phyloP scores from a whole-genome alignment of 1,139 yeast species.

The Saccharomyces hybrid region DNA sequence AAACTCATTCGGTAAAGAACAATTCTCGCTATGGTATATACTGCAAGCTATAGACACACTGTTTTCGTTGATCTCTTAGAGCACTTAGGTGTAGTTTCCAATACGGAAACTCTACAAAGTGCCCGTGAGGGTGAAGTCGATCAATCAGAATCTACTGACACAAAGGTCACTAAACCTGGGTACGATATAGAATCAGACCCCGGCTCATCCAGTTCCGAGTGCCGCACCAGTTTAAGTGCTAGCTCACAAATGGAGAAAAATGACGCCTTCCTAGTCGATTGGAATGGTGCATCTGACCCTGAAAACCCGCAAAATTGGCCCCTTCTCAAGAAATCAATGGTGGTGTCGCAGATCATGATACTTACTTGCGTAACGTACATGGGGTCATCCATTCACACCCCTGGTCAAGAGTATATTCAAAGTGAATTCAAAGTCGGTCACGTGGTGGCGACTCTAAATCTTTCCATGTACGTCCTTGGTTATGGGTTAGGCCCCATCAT shows the following conservation, averaged over 20 bases:
- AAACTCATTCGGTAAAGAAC: too few species aligned
- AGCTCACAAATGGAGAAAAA: neutral
- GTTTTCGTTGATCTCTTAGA: conserved; percentile 4
- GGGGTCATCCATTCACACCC: conserved; percentile 57
- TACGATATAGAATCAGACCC: neutral
- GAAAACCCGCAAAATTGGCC: conserved; percentile 57
- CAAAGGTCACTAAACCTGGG: neutral
- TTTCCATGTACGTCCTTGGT: conserved; percentile 38
- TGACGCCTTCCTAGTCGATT: conserved; percentile 16
- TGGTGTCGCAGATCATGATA: conserved; percentile 38
- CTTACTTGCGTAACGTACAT: conserved; percentile 50
- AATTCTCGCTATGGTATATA: neutral
- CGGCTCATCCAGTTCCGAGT: neutral
- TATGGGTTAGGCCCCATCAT: conserved; percentile 52
- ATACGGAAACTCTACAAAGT: neutral
- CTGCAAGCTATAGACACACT: neutral
- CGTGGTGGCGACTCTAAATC: conserved; percentile 17
- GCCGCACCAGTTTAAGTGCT: neutral
- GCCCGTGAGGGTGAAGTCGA: neutral
- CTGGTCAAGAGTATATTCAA: conserved; percentile 35
- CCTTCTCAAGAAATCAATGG: conserved; percentile 33
- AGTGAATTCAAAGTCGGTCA: conserved; percentile 19
- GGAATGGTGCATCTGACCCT: conserved; percentile 39
- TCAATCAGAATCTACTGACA: neutral
- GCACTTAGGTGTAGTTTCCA: neutral